Base-by-base conservation (phyloP, 768 basidiomycete species). In the Cubamyces sp. region DNA sequence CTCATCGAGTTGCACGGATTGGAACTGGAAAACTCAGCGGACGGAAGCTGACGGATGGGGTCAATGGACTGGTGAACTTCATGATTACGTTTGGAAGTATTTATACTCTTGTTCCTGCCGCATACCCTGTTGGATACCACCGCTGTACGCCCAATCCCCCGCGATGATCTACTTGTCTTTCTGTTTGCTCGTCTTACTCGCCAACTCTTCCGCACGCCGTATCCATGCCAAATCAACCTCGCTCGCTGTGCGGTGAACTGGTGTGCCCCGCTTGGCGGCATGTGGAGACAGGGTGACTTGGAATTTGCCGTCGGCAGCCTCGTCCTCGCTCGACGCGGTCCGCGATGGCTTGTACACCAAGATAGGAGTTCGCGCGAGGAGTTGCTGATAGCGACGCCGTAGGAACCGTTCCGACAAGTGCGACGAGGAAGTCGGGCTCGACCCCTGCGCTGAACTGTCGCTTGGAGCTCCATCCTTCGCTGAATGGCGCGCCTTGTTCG, bases 1-100 rank as follows among this genome's bases (percentile, higher is more conserved):
- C 81, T 93, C 66, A 96, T 96, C 69, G 94, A 96, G 70, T 75
- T 97, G 68, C 95, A 95, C 69, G 91, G 87, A 60, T 71, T 92
- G 68, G 90, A 89, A 73, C 76, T 92, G 71, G 80, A 79, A 68
- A 71, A 70, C 45, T 70, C 70, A 12, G 79, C 81, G 49, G 81
- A 79, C 61, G 67, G 53, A 18, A 50, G 62, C 64, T 64, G 64
- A 54, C 60, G 19, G 37, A 48, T 23, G 46, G 23, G 9, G 30
- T 21, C 41, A 16, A 26, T 25, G 21, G 19, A 37, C 28, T 28
- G 42, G 16, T 8, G 18, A 15, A n/a, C n/a, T n/a, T 45, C 47
- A 39, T 26, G 41, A 41, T 37, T 43, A 49, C 41, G 53, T 52
- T 61, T 59, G 57, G 53, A 53, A 62, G 26, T 65, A 66, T 64